Base-by-base conservation (phyloP, 257 asterid genomes). In the Linaria vulgaris region DNA sequence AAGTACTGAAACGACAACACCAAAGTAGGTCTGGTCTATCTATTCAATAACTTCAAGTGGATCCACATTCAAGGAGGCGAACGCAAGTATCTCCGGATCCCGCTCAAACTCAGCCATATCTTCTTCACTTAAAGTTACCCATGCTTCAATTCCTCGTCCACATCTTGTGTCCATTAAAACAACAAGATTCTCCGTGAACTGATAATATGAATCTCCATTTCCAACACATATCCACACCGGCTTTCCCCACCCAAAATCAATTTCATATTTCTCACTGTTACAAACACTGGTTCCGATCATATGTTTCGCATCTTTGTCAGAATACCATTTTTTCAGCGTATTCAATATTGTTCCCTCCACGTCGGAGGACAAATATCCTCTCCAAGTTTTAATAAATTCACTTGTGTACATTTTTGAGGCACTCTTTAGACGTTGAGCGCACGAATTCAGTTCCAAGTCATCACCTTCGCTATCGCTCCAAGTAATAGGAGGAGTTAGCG, bases 181-280 rank as follows among this genome's bases (percentile, higher is more conserved):
- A 19, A 59, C 17, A 12, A 4, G 49, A 6, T 54, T 72, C n/a
- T 51, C n/a, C 39, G 1, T 39, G 4, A 1, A 23, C 13, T 2
- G 17, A 4, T 3, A 5, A n/a, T n/a, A 1, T 44, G 49, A n/a
- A 14, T 44, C 49, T 44, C 43, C 27, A 11, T 24, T 30, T 5
- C 41, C 46, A 2, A 65, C 12, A 39, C 68, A 25, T 47, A 66
- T 72, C 7, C 30, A 39, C 13, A 16, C 23, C 1, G 77, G 72
- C 34, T 22, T 30, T 34, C 69, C 77, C 77, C 72, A 72, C 12
- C 77, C 52, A 4, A 46, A 46, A 46, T 46, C 52, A 8, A 5
- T 4, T 14, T 46, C 52, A 19, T 46, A 46, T 19, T 2, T 15
- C 9, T 22, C 52, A 46, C 52, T 46, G 0, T 10, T 46, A 46